These are phyloP conservation scores for Xylaria nigripes DNA, from an alignment of 495 filamentous ascomycete species.

Conservation along the genomic window DNA sequence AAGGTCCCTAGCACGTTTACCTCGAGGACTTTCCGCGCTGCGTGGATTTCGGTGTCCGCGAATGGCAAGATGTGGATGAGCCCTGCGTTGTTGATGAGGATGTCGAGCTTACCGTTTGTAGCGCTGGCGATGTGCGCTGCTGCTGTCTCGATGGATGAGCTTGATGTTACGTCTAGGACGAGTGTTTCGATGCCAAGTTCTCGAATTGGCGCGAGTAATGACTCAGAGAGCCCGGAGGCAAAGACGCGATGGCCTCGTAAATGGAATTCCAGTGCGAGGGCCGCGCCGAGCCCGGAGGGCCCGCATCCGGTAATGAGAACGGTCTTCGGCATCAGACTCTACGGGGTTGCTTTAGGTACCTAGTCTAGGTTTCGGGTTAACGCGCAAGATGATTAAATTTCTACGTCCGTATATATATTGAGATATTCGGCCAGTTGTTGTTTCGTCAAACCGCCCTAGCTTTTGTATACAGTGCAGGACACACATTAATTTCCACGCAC, in stretches of 20 bases:
- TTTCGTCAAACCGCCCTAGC: too few species aligned
- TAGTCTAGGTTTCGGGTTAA: too few species aligned
- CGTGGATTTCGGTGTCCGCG: slow-evolving; percentile 40
- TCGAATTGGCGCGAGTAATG: slow-evolving; percentile 30
- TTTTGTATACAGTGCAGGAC: too few species aligned
- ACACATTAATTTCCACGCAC: too few species aligned
- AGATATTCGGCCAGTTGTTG: too few species aligned
- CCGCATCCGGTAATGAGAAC: slow-evolving; percentile 43
- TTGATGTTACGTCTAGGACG: slow-evolving; percentile 39
- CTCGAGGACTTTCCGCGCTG: slow-evolving; percentile 41
- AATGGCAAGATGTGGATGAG: slow-evolving; percentile 34
- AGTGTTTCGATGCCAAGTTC: slow-evolving; percentile 37
- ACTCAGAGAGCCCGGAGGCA: slow-evolving; percentile 42
- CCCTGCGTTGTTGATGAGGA: slow-evolving; percentile 53
- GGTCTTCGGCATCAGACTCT: background rate
- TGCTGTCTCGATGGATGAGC: slow-evolving; percentile 28
- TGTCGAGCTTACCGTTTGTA: slow-evolving; percentile 35
- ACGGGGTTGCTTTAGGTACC: too few species aligned
- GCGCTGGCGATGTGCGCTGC: slow-evolving; percentile 17
- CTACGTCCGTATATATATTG: too few species aligned
- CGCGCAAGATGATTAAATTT: too few species aligned
- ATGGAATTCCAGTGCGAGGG: slow-evolving; percentile 45
- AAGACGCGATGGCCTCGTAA: slow-evolving; percentile 44
- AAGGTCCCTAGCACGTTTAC: slow-evolving; percentile 48
- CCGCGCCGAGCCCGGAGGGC: slow-evolving; percentile 45